phyloP scores from a whole-genome alignment of 139 green algal genomes.

The Chlamydomonas sphaeroides region DNA sequence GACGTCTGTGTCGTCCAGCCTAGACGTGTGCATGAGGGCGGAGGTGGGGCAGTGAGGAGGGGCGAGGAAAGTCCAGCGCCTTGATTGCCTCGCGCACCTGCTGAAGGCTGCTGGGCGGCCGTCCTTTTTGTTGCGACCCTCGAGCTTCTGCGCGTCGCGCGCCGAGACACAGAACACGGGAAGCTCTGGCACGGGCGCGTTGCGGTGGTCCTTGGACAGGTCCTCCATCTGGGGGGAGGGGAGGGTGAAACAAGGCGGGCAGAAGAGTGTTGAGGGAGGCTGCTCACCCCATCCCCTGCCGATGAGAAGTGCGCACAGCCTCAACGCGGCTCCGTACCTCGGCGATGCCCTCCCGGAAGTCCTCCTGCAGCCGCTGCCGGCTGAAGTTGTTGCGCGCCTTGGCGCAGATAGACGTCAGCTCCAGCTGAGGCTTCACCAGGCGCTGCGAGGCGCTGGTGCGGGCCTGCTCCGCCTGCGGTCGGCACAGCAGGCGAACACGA shows the following conservation, averaged over 20 bases:
- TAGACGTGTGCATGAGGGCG: no score
- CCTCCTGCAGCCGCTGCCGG: background rate
- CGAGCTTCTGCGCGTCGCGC: constrained; percentile 6
- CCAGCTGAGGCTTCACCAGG: background rate
- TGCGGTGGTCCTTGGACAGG: background rate
- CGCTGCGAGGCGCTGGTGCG: background rate
- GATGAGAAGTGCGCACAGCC: no score
- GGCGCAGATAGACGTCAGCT: background rate
- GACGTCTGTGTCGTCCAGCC: background rate
- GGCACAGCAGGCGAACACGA: no score
- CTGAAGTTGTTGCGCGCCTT: constrained; percentile 9
- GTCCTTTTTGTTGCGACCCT: background rate
- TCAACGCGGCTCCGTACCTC: no score
- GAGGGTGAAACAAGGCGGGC: no score
- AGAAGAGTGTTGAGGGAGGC: no score
- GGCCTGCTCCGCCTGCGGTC: no score
- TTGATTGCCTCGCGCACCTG: no score
- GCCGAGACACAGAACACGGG: constrained; percentile 15
- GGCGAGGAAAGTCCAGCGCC: no score
- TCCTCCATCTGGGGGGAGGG: background rate
- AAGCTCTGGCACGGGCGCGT: background rate
- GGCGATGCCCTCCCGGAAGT: constrained; percentile 19
- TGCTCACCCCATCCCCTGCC: no score
- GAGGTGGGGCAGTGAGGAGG: no score
- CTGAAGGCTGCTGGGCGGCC: background rate